Conservation (phyloP, 176 grass and related monocot species). For the Hyparrhenia diplandra region DNA sequence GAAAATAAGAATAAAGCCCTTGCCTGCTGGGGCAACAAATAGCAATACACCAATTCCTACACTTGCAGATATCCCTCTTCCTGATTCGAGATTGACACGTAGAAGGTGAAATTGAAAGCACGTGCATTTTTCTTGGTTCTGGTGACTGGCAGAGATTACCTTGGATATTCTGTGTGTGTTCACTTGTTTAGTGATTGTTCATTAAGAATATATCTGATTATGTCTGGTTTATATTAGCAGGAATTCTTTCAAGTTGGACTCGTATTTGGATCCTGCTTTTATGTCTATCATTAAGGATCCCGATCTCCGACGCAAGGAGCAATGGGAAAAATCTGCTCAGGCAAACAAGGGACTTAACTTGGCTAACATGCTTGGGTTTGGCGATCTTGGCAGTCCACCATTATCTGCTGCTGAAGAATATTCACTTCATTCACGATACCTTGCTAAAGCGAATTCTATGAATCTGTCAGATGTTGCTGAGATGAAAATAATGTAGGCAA, state of each 20-base stretch:
- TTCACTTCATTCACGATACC: slow-evolving; percentile 94
- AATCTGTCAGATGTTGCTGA: slow-evolving; percentile 97
- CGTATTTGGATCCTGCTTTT: slow-evolving; percentile 89
- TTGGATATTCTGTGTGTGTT: not conserved
- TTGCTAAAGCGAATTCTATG: slow-evolving; percentile 94
- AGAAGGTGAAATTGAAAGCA: slow-evolving; percentile 46
- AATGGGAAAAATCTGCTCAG: slow-evolving; percentile 75
- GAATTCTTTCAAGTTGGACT: slow-evolving; percentile 82
- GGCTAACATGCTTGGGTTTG: slow-evolving; percentile 81
- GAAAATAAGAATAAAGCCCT: slow-evolving; percentile 96
- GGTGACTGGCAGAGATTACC: slow-evolving; percentile 2
- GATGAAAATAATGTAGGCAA: slow-evolving; percentile 94
- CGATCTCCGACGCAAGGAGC: slow-evolving; percentile 61
- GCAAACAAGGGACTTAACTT: slow-evolving; percentile 81
- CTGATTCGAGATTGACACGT: slow-evolving; percentile 61
- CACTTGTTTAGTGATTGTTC: not conserved
- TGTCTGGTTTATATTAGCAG: slow-evolving; percentile 33
- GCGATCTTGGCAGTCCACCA: slow-evolving; percentile 73
- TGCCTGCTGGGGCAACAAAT: slow-evolving; percentile 52
- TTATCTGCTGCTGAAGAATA: slow-evolving; percentile 95
- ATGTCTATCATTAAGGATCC: slow-evolving; percentile 99
- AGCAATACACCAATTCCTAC: slow-evolving; percentile 26
- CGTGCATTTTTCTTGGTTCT: not conserved
- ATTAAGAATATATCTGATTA: not conserved
- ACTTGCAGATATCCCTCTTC: slow-evolving; percentile 52